Base-by-base conservation (phyloP, 495 filamentous ascomycete species). In the Cercophora newfieldiana region DNA sequence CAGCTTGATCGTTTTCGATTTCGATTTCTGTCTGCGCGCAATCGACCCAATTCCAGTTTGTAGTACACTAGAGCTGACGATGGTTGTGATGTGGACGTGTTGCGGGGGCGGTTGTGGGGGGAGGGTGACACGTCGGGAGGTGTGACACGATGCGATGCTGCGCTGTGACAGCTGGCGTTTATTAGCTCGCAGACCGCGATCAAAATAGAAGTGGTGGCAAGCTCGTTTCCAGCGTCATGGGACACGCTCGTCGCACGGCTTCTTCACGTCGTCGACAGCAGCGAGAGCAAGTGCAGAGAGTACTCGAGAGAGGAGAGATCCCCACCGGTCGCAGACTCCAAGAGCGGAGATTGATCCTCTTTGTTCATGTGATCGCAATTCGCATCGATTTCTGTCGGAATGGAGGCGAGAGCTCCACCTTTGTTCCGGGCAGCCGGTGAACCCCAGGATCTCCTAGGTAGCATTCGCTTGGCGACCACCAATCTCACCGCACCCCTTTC, bases 391-490 rank as follows among this genome's bases (percentile, higher is more conserved):
- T 57, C 26, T 21, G 26, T 57, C 28, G 55, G 16, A 19, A 14
- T 57, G 26, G 55, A 28, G 24, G 14, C 10, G 53, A 1, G 1
- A 56, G 18, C 53, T 57, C 55, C 55, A 57, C 55, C 25, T 28
- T 28, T 30, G 28, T 57, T 44, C 37, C 37, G 37, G 18, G 37
- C 37, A 44, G 18, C 37, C 37, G 37, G 37, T 44, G 37, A 44
- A 22, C 55, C 55, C 55, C 55, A 33, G 55, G 55, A 57, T 33
- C 37, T 56, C 25, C 53, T 56, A 26, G 55, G 55, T 57, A 29
- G 21, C 55, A 57, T 57, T 57, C 30, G 55, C 55, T 57, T 57
- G 55, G 55, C 26, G 53, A 22, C 26, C 61, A 58, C 29, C 29
- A 47, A 58, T 25, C 61, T 64, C 61, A 37, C 14, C 61, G 12